Base-by-base conservation (phyloP, 2,329 filamentous ascomycete species). In the Colletotrichum sidae region DNA sequence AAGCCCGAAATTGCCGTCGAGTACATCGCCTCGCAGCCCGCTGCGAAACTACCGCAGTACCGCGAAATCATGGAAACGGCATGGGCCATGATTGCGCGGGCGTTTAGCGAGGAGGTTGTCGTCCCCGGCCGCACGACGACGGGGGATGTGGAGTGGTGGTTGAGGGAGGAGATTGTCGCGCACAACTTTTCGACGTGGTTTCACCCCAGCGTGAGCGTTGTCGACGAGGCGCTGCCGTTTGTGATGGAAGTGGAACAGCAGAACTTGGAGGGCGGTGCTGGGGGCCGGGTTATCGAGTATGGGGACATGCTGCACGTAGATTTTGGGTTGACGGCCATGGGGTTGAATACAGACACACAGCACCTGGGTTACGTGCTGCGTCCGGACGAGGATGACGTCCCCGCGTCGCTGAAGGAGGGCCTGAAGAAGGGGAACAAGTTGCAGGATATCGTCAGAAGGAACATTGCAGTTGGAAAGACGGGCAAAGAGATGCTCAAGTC, bases 161-260 rank as follows among this genome's bases (percentile, higher is more conserved):
- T 84, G 72, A 76, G 82, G n/a, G 81, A 83, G 44, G 79, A 77
- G 68, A 77, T 84, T 25, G 80, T 83, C 71, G 75, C 76, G 37
- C 74, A 82, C 58, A 84, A 85, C 70, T 84, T 83, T 72, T 82
- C 80, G 6, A 84, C 83, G 5, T 85, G 83, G 83, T 85, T 85
- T 69, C 81, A 83, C 15, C 82, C 82, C 2, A 74, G 75, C 58
- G 81, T 84, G 13, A 78, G 73, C 51, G 77, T 84, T 58, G 68
- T 84, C 25, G 75, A 73, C 2, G 73, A 73, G 42, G 42, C 57
- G 47, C 52, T 50, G 49, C 64, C 64, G 34, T 65, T 58, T 49
- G 44, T 1, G 4, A 46, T 25, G 34, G 2, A 41, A 13, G n/a
- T 47, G 35, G 57, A 52, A 2, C 15, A 15, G 17, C 17, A 41